Evolutionary conservation across 176 grass and related monocot species (phyloP).

Genomic region (Calamus simplicifolius): DNA sequence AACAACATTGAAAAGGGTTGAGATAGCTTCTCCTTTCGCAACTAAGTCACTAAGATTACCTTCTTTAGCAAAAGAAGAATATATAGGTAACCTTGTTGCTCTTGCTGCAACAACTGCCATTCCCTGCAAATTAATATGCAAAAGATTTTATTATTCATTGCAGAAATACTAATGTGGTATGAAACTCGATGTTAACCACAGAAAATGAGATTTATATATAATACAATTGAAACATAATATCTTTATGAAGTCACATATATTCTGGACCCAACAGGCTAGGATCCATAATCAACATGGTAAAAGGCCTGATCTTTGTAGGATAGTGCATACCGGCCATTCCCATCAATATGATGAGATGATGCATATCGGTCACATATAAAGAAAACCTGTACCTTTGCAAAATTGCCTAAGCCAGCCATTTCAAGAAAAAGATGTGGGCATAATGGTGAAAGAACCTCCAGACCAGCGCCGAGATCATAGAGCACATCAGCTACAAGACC

Average conservation of each 20-base stretch:
- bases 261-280: too few species aligned
- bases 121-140: constrained; percentile 32
- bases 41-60: constrained; percentile 96
- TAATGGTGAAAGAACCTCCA: constrained; percentile 86
- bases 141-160: too few species aligned
- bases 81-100: constrained; percentile 88
- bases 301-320: too few species aligned
- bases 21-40: constrained; percentile 96
- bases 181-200: too few species aligned
- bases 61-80: constrained; percentile 97
- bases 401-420: constrained; percentile 86
- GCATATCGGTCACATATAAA: constrained; percentile 3
- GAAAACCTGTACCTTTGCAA: constrained; percentile 60
- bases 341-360: too few species aligned
- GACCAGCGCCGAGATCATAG: constrained; percentile 85
- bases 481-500: constrained; percentile 78
- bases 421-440: constrained; percentile 98
- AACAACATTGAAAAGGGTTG: constrained; percentile 87
- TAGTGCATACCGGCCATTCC: too few species aligned
- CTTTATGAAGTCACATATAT: too few species aligned
- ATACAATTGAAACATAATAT: too few species aligned
- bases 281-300: too few species aligned
- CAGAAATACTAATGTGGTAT: too few species aligned
- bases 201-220: too few species aligned
- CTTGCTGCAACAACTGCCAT: constrained; percentile 89